Percentiles rank a stretch among this genome's conserved stretches.
phyloP scores from a whole-genome alignment of 129 eudicot genomes.

The Apium graveolens region DNA sequence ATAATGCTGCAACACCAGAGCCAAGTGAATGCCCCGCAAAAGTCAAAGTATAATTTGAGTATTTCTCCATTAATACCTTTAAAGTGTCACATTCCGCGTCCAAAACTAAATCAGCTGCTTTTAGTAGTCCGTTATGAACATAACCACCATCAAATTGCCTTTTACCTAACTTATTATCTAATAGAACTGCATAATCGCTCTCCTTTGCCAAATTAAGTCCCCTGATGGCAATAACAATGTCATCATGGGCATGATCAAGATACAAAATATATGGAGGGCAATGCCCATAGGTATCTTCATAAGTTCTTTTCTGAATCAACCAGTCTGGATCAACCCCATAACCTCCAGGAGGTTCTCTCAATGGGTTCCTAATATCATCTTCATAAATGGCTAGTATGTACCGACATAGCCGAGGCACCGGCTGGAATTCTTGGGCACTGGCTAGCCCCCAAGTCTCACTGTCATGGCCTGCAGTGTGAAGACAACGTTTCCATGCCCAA shows the following conservation, averaged over 20 bases:
- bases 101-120: conserved; percentile 75
- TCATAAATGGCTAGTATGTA: conserved; percentile 77
- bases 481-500: conserved; percentile 95
- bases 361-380: conserved; percentile 65
- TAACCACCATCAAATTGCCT: conserved; percentile 94
- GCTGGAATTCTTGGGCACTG: conserved; percentile 76
- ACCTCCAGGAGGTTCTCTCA: conserved; percentile 81
- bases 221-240: conserved; percentile 78
- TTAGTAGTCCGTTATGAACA: conserved; percentile 83
- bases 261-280: conserved; percentile 79
- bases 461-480: conserved; percentile 73
- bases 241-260: conserved; percentile 73
- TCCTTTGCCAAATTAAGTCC: conserved; percentile 85
- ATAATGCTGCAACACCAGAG: conserved; percentile 86
- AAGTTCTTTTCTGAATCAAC: conserved; percentile 42
- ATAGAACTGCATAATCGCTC: conserved; percentile 62
- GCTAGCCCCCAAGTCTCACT: conserved; percentile 83
- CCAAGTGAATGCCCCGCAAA: conserved; percentile 92
- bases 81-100: conserved; percentile 50
- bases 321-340: conserved; percentile 85
- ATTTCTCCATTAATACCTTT: conserved; percentile 55
- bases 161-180: conserved; percentile 86
- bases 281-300: conserved; percentile 45
- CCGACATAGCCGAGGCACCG: conserved; percentile 85
- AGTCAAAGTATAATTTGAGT: conserved; percentile 65